Evolutionary conservation across 164 flowering plant genomes (phyloP).

Genomic region (Vitis rupestris): DNA sequence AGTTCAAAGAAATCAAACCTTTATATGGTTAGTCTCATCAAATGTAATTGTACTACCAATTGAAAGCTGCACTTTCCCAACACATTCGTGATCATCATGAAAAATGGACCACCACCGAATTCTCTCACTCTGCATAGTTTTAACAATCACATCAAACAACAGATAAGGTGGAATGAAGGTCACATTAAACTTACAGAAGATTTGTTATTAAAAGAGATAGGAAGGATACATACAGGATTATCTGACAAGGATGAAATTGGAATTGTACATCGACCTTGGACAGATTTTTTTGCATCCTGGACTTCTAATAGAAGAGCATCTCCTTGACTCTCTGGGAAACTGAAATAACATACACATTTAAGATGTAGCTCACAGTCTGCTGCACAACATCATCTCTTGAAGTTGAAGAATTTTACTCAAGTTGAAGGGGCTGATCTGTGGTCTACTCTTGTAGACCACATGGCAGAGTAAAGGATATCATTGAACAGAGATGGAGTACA

Average conservation of each 20-base stretch:
- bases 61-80: slow-evolving; percentile 83
- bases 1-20: slow-evolving; percentile 41
- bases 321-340: slow-evolving; percentile 79
- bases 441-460: not conserved
- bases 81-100: slow-evolving; percentile 77
- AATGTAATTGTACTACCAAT: slow-evolving; percentile 52
- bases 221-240: slow-evolving; percentile 49
- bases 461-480: not conserved
- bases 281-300: slow-evolving; percentile 47
- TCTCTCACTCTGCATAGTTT: slow-evolving; percentile 59
- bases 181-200: not conserved
- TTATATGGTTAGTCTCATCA: slow-evolving; percentile 56
- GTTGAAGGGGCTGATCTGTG: not conserved
- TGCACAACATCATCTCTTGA: not conserved
- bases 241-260: slow-evolving; percentile 72
- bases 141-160: not conserved
- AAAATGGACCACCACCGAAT: slow-evolving; percentile 87
- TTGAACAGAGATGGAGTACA: not conserved
- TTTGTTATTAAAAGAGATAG: slow-evolving; percentile 1
- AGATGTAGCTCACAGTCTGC: not conserved
- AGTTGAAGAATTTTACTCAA: too few species aligned
- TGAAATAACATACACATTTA: slow-evolving; percentile 30
- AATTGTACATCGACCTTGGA: slow-evolving; percentile 67
- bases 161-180: not conserved
- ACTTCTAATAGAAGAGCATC: slow-evolving; percentile 79